Evolutionary conservation across 2,329 filamentous ascomycete species (phyloP), one percentile per base, ranked within the genome.

Genomic region (Aspergillus sp.): DNA sequence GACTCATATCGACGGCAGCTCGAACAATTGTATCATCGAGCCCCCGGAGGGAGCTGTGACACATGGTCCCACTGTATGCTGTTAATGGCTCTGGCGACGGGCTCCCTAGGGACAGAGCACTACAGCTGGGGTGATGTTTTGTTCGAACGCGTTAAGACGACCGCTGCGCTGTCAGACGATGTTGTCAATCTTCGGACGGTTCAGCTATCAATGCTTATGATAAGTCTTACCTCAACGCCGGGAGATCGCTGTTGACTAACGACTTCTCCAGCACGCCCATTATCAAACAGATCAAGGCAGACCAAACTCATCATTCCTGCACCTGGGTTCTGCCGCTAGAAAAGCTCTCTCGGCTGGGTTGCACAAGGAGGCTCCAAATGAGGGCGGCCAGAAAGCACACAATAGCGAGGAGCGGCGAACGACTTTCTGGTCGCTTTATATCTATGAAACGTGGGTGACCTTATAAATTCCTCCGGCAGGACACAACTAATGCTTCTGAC

Each of bases 181-280:
- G 69, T 76, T 14, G 75, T 78, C 2, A 78, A 78, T 41, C 57
- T 76, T 13, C 73, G 77, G 47, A 71, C 71, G 1, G 65, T 78
- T 3, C 76, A 78, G 52, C 66, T 76, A 5, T 67, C 74, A 0
- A 57, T 76, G 13, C 62, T 77, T 25, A 76, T 78, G 73, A 77
- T 77, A 74, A 75, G 75, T 72, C n/a, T 23, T 7, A 57, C 31
- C 41, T 32, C 3, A 3, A 6, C 1, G 14, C 14, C 10, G 7
- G 16, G 5, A 16, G 2, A 2, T 13, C 17, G 4, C 14, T 10
- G 9, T 56, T 58, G 11, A 59, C 57, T 6, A n/a, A 32, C 5
- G 25, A 29, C 3, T 3, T 23, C 11, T 47, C 52, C 47, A 50
- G 53, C 55, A 77, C 74, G 72, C 67, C 16, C 73, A 75, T 56